Conservation (phyloP, 2,329 filamentous ascomycete species). For the Aspergillus costaricaensis region DNA sequence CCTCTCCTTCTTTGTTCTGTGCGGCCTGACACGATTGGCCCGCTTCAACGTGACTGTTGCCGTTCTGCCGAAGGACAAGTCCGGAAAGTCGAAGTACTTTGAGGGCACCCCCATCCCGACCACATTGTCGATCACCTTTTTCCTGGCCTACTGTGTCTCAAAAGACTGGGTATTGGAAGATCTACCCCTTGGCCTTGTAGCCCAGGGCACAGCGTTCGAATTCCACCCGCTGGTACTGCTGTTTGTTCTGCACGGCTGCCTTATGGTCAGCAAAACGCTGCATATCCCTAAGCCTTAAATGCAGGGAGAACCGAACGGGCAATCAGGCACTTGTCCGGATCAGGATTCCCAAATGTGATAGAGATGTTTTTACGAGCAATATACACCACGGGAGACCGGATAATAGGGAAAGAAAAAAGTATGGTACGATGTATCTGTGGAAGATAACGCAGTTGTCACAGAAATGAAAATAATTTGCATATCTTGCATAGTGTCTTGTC, state of each 20-base stretch:
- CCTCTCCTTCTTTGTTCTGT: constrained; percentile 88
- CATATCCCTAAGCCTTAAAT: constrained; percentile 82
- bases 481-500: constrained; percentile 8
- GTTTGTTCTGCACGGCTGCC: constrained; percentile 84
- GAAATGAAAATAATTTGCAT: constrained; percentile 15
- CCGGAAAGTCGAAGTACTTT: constrained; percentile 91
- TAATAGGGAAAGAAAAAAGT: not conserved
- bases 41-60: constrained; percentile 96
- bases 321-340: constrained; percentile 14
- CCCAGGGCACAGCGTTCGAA: constrained; percentile 69
- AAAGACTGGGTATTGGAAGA: constrained; percentile 76
- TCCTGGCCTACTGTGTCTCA: constrained; percentile 89
- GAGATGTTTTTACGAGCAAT: constrained; percentile 23
- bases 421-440: constrained; percentile 16
- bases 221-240: constrained; percentile 80
- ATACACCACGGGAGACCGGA: constrained; percentile 18
- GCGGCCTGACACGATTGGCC: constrained; percentile 87
- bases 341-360: constrained; percentile 17
- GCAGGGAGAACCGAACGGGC: constrained; percentile 13
- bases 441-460: constrained; percentile 17
- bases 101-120: constrained; percentile 97
- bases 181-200: constrained; percentile 73
- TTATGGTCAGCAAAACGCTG: constrained; percentile 94
- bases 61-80: constrained; percentile 85
- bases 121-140: constrained; percentile 72